These are phyloP conservation scores for Ophiosphaerella herpotricha DNA, from an alignment of 2,329 filamentous ascomycete species.

Conservation along the genomic window DNA sequence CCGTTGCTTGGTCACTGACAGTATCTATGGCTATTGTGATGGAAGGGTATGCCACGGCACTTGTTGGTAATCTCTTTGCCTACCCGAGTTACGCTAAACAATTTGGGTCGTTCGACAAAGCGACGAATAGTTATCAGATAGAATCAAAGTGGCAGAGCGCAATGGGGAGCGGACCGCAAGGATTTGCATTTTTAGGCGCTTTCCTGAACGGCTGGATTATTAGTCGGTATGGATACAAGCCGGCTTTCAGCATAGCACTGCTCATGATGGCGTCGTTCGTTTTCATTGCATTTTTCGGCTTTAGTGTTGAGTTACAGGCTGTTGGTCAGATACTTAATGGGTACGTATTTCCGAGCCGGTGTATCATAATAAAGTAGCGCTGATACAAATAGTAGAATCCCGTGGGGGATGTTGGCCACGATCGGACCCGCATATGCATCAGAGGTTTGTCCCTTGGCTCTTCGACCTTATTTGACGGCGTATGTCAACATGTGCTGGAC, in stretches of 20 bases:
- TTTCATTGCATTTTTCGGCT: neutral
- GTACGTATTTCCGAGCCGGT: neutral
- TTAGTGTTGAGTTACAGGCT: neutral
- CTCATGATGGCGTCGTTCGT: neutral
- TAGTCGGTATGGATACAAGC: neutral
- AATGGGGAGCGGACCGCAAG: neutral
- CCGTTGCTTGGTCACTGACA: neutral
- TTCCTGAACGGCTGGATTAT: neutral
- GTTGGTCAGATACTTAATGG: neutral
- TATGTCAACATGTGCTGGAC: constrained; percentile 52
- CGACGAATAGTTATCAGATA: neutral
- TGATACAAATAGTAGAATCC: neutral
- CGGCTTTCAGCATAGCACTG: neutral
- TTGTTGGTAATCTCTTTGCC: neutral
- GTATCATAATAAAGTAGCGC: too few species aligned
- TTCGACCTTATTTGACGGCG: constrained; percentile 59
- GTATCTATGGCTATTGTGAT: neutral
- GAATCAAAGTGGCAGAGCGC: neutral
- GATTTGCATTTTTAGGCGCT: neutral
- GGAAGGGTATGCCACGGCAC: neutral
- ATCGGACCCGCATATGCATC: constrained; percentile 44
- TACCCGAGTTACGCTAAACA: neutral
- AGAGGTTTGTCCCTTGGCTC: constrained; percentile 69
- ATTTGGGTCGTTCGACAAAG: neutral
- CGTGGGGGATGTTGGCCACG: neutral